Conservation (phyloP, 2,329 filamentous ascomycete genomes). For the Huntiella abstrusa region DNA sequence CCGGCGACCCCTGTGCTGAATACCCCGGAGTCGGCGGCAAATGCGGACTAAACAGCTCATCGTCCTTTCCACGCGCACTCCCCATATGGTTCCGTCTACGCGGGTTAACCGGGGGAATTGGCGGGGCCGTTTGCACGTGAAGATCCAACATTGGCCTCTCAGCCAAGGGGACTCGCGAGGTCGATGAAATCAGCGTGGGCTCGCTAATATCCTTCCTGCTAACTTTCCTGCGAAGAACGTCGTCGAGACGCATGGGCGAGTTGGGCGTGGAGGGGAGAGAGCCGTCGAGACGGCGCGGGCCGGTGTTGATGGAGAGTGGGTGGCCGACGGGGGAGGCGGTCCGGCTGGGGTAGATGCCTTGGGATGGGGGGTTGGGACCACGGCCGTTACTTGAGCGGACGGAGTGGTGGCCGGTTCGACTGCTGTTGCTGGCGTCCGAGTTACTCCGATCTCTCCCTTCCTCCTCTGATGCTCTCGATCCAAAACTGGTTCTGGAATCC, state of each 20-base stretch:
- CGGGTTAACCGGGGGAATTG: conserved; percentile 40
- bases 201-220: conserved; percentile 32
- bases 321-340: conserved; percentile 5
- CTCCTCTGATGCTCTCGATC: conserved; percentile 21
- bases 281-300: conserved; percentile 14
- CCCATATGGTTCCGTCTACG: conserved; percentile 29
- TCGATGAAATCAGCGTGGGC: conserved; percentile 28
- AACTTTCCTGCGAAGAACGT: conserved; percentile 23
- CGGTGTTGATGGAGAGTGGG: background rate
- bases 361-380: background rate
- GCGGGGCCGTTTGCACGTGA: conserved; percentile 23
- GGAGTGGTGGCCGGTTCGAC: conserved; percentile 15
- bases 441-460: conserved; percentile 30
- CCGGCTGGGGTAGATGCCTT: conserved; percentile 9
- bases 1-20: background rate
- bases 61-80: conserved; percentile 13
- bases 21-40: conserved; percentile 7
- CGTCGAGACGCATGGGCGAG: conserved; percentile 18
- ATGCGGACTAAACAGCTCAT: conserved; percentile 5
- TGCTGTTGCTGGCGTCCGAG: conserved; percentile 33
- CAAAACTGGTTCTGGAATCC: conserved; percentile 13
- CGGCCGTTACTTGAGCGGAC: conserved; percentile 4
- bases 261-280: background rate
- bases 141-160: conserved; percentile 22
- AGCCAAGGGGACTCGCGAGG: conserved; percentile 26